Evolutionary conservation across 768 basidiomycete genomes (phyloP), one percentile per base, ranked within the genome.

Genomic region (Boletus reticulatus): DNA sequence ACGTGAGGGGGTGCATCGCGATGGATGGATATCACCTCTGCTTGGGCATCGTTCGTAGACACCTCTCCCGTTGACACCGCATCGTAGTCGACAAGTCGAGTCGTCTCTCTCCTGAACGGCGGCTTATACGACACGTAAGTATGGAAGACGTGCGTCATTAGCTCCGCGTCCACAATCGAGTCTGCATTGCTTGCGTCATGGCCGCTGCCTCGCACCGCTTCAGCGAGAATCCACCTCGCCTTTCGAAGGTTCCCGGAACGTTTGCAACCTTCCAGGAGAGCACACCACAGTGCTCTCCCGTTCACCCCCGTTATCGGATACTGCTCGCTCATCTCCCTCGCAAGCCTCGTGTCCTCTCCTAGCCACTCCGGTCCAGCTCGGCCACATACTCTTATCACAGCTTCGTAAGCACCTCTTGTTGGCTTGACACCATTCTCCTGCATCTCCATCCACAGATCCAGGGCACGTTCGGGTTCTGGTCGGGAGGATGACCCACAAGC

Each of bases 391-490:
- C 84, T 78, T 63, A 98, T 94, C 53, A 90, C 72, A 0, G 93
- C n/a, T n/a, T n/a, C n/a, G n/a, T n/a, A n/a, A n/a, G n/a, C n/a
- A n/a, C n/a, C n/a, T n/a, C n/a, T n/a, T 0, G 84, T 85, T 0
- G 95, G 93, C 12, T 72, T 57, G 14, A 94, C 71, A 4, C 75
- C 61, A 31, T 80, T 80, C 63, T 93, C 90, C 3, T 88, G 90
- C 93, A 98, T 94, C 70, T 98, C 96, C 24, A 81, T 85, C 83
- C 90, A 97, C 1, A 98, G 77, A 67, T 99, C 97, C 55, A 96
- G 76, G 0, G 96, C 97, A 42, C 91, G 86, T 67, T 97, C 93
- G 0, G 94, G 92, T 60, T 95, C 88, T 1, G 89, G 84, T 22
- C 75, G 75, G 5, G 80, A 75, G 6, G 79, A 77, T 17, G 65